Conservation (phyloP, 2,329 filamentous ascomycete genomes). For the Aspergillus ruber region DNA sequence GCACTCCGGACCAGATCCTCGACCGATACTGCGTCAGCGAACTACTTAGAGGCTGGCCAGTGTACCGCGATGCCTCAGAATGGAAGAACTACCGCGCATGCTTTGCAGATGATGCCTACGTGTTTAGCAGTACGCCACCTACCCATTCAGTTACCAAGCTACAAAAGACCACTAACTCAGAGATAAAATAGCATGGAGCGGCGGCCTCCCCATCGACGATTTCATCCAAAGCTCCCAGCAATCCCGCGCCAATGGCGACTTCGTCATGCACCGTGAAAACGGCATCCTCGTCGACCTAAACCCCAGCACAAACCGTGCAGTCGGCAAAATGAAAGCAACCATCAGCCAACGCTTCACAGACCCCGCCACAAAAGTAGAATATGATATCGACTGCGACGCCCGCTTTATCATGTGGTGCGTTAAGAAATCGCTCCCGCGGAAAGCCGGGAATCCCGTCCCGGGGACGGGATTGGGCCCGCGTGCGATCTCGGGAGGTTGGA, state of each 20-base stretch:
- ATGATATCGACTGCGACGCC: background rate
- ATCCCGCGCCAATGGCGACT: background rate
- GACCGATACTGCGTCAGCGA: slow-evolving; percentile 44
- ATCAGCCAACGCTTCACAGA: background rate
- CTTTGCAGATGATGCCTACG: slow-evolving; percentile 39
- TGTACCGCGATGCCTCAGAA: slow-evolving; percentile 49
- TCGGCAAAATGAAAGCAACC: slow-evolving; percentile 1
- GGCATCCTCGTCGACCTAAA: background rate
- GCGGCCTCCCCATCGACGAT: background rate
- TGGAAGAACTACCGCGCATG: slow-evolving; percentile 49
- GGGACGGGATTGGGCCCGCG: background rate
- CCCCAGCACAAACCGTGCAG: background rate
- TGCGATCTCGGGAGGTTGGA: background rate
- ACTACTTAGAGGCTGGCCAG: slow-evolving; percentile 50
- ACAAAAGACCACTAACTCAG: background rate
- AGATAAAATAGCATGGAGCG: background rate
- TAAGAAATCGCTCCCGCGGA: background rate
- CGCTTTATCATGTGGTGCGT: slow-evolving; percentile 1
- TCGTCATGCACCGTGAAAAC: background rate
- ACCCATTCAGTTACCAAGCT: background rate
- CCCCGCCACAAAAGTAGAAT: background rate
- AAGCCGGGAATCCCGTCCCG: background rate
- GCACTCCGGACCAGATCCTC: slow-evolving; percentile 35
- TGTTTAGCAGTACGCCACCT: slow-evolving; percentile 42
- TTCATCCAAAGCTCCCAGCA: background rate